Evolutionary conservation across 129 eudicot species (phyloP).

Genomic region (Tanacetum coccineum): DNA sequence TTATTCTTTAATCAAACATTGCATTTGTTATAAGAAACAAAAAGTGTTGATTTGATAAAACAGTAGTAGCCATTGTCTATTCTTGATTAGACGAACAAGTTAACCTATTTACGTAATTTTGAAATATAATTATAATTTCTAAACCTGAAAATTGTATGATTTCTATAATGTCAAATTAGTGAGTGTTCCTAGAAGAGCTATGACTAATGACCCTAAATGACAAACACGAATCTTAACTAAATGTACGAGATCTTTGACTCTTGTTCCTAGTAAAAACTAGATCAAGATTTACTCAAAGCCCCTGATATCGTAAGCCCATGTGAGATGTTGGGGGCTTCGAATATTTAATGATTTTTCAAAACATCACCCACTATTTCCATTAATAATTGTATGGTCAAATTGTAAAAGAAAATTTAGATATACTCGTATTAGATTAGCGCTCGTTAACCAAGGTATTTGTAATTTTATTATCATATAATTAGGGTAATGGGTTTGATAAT

Average conservation of each 20-base stretch:
- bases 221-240: constrained; percentile 29
- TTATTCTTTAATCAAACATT: too few species aligned
- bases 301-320: constrained; percentile 29
- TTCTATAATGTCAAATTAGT: background rate
- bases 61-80: too few species aligned
- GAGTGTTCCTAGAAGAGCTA: constrained; percentile 22
- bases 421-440: background rate
- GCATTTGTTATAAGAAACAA: too few species aligned
- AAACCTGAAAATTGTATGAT: background rate
- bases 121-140: background rate
- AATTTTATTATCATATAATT: background rate
- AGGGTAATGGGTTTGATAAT: too few species aligned
- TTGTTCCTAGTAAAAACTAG: constrained; percentile 18
- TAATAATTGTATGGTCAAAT: constrained; percentile 8
- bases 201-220: constrained; percentile 24
- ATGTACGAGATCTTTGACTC: constrained; percentile 29
- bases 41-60: too few species aligned
- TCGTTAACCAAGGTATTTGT: background rate
- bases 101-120: too few species aligned
- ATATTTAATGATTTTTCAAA: constrained; percentile 18
- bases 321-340: constrained; percentile 27
- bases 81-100: too few species aligned
- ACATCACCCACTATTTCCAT: constrained; percentile 21
- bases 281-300: constrained; percentile 24
- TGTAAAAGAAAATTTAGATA: background rate